These are phyloP conservation scores for Blastomyces gilchristii DNA, from an alignment of 2,329 filamentous ascomycete species.

Conservation along the genomic window DNA sequence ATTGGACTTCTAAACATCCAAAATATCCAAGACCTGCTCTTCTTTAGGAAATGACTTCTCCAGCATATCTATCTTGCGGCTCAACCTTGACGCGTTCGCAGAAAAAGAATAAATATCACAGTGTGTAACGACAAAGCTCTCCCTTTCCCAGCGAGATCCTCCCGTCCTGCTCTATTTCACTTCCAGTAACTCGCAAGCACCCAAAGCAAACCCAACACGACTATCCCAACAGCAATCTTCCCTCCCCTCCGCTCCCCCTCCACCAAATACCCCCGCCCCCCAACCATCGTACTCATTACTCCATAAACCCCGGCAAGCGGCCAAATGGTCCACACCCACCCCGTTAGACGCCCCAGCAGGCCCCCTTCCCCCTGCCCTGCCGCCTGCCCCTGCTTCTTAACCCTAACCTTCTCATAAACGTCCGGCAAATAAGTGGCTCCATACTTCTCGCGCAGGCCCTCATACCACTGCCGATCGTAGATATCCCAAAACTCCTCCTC, in stretches of 20 bases:
- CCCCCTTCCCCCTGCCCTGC: background rate
- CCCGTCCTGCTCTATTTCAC: background rate
- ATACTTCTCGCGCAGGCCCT: constrained; percentile 31
- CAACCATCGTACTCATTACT: background rate
- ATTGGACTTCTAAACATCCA: background rate
- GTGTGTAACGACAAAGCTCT: background rate
- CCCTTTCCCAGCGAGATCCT: background rate
- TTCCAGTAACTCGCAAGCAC: background rate
- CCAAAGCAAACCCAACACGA: background rate
- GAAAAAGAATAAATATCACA: background rate
- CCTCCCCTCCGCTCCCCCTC: background rate
- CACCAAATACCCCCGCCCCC: constrained; percentile 2
- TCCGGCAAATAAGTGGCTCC: constrained; percentile 27
- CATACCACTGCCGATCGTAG: constrained; percentile 32
- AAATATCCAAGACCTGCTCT: background rate
- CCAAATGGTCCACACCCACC: constrained; percentile 5
- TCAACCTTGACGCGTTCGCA: background rate
- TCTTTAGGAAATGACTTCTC: background rate
- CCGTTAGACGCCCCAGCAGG: background rate
- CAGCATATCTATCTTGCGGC: background rate
- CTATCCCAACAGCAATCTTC: background rate
- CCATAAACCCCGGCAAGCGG: constrained; percentile 8
- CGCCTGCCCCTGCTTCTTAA: background rate
- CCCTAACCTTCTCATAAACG: constrained; percentile 30
- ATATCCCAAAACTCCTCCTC: constrained; percentile 42